Conservation (phyloP, 768 basidiomycete genomes). For the Termitomyces sp. region DNA sequence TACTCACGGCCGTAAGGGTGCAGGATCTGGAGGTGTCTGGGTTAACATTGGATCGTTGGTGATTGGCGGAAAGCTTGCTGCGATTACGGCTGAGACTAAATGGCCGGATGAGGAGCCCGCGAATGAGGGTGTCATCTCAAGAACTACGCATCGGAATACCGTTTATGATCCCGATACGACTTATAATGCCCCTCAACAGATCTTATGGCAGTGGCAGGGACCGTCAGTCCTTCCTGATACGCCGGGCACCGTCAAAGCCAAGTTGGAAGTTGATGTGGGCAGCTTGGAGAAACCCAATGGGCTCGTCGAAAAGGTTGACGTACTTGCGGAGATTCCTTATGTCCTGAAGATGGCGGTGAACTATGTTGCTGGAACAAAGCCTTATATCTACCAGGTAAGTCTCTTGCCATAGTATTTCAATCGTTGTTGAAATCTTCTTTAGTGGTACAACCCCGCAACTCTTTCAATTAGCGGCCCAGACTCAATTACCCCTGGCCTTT, state of each 20-base stretch:
- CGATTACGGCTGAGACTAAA: slow-evolving; percentile 78
- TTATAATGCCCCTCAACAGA: slow-evolving; percentile 68
- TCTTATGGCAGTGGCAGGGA: slow-evolving; percentile 79
- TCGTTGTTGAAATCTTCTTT: slow-evolving; percentile 3
- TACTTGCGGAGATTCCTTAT: slow-evolving; percentile 84
- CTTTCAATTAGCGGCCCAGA: slow-evolving; percentile 45
- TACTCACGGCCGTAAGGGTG: slow-evolving; percentile 73
- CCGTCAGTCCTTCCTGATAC: slow-evolving; percentile 55
- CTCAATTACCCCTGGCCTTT: slow-evolving; percentile 35
- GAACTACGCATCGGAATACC: slow-evolving; percentile 61
- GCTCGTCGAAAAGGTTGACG: slow-evolving; percentile 89
- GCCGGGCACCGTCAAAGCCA: slow-evolving; percentile 55
- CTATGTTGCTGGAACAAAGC: slow-evolving; percentile 91
- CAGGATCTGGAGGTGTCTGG: slow-evolving; percentile 78
- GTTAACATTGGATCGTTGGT: slow-evolving; percentile 88
- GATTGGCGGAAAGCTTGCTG: slow-evolving; percentile 70
- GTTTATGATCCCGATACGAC: slow-evolving; percentile 76
- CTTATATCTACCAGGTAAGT: slow-evolving; percentile 88
- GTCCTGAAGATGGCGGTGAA: slow-evolving; percentile 90
- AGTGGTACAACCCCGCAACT: slow-evolving; percentile 51
- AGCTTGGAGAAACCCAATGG: slow-evolving; percentile 59
- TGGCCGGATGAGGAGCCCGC: slow-evolving; percentile 61
- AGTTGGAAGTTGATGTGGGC: slow-evolving; percentile 58
- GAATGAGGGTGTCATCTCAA: slow-evolving; percentile 53
- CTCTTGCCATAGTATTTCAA: neutral